Evolutionary conservation across 129 eudicot species (phyloP), one percentile per base, ranked within the genome.

Genomic region (Silybum marianum): DNA sequence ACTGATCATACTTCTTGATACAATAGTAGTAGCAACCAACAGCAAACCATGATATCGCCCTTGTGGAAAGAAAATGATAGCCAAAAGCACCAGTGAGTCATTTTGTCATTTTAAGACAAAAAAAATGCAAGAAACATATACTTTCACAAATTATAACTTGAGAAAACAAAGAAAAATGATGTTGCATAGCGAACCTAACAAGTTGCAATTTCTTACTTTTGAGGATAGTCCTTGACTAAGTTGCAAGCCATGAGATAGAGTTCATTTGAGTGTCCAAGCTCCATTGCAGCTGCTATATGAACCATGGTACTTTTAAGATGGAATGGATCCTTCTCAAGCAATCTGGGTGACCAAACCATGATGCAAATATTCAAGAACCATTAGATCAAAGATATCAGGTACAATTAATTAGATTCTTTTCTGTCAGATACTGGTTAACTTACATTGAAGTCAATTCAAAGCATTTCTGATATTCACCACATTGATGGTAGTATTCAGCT

Each of bases 271-370:
- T 90, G 97, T 62, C 98, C 99, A 83, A 95, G 95, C 87, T 92
- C 99, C 99, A 95, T 90, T 7, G 98, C 98, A 75, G 98, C 99
- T 48, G 97, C 98, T 86, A 95, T 87, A 89, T 95, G 99, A 70
- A 95, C 98, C 89, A 86, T 82, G 36, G 92, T 95, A 81, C 95
- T 89, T 88, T 95, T 95, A 34, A 95, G 79, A 91, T 95, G 99
- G 79, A 95, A 95, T 18, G 95, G 99, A 75, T 95, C 99, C 84
- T 89, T 95, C 83, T 95, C 99, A 40, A 95, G 99, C 89, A 95
- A 90, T 82, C 98, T 95, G 91, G 51, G 72, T 22, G 9, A 75
- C 71, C 72, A 36, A 66, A 82, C 66, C 19, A 77, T 28, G 25
- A 28, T 75, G 42, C 22, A 74, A 74, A 72, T 72, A 63, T 30